Conservation (phyloP, 805 yeast genomes). For the Starmera pachycereana region DNA sequence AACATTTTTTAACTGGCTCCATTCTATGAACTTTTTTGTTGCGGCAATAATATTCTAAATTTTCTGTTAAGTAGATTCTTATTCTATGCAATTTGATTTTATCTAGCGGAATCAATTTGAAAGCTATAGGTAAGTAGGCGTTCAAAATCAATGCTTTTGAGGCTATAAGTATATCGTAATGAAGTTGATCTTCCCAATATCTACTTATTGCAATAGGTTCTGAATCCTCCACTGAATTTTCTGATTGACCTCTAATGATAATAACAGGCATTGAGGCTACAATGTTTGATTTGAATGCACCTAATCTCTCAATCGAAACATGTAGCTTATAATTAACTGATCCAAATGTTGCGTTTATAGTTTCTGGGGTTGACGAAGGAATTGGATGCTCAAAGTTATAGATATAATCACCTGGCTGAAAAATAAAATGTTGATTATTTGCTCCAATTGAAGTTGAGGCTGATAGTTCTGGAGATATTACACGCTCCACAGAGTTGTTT, state of each 20-base stretch:
- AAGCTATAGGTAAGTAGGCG: constrained; percentile 73
- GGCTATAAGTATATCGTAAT: constrained; percentile 84
- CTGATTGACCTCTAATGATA: constrained; percentile 68
- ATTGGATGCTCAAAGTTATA: constrained; percentile 88
- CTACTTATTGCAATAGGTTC: constrained; percentile 88
- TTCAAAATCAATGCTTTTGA: constrained; percentile 83
- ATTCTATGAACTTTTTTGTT: constrained; percentile 82
- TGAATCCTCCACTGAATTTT: constrained; percentile 71
- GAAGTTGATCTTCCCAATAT: constrained; percentile 89
- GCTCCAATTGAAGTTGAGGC: neutral
- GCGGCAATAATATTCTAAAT: constrained; percentile 80
- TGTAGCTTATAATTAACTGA: constrained; percentile 60
- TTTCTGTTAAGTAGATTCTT: constrained; percentile 79
- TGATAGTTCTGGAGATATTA: neutral
- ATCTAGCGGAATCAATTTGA: constrained; percentile 76
- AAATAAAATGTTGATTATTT: constrained; percentile 26
- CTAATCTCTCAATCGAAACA: constrained; percentile 63
- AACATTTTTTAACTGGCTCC: constrained; percentile 78
- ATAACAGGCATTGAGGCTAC: constrained; percentile 51
- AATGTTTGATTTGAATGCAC: constrained; percentile 77
- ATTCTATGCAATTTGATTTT: constrained; percentile 80
- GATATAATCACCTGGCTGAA: constrained; percentile 83
- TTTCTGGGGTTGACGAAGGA: constrained; percentile 74
- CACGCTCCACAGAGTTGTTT: neutral
- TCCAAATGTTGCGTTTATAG: constrained; percentile 73